Percentiles rank a stretch among this genome's conserved stretches.
Conservation (phyloP, 1,284 basidiomycete species). For the Ustilago trichophora region DNA sequence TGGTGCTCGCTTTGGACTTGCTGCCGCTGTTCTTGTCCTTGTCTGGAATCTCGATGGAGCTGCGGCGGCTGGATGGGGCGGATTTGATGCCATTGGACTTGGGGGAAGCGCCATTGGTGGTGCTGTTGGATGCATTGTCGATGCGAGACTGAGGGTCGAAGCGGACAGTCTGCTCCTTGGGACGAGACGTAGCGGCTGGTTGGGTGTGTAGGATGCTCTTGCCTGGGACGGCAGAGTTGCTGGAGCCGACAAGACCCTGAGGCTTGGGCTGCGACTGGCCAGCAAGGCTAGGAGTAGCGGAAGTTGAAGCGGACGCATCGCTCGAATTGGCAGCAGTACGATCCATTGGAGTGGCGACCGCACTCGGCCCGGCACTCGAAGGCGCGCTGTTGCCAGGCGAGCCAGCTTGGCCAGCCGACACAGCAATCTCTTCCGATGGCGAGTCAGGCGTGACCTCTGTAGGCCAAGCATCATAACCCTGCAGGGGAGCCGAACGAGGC, state of each 20-base stretch:
- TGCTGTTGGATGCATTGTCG: constrained; percentile 9
- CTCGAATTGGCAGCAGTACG: constrained; percentile 20
- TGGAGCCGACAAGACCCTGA: too few species aligned
- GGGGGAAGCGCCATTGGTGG: neutral
- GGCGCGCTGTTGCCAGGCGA: constrained; percentile 2
- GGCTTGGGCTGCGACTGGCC: constrained; percentile 1
- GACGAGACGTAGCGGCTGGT: constrained; percentile 4
- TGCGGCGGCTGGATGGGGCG: constrained; percentile 22
- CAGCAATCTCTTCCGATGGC: neutral
- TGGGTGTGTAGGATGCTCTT: constrained; percentile 38
- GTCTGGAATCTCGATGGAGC: constrained; percentile 31
- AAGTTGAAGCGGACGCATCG: neutral
- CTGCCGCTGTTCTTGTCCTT: constrained; percentile 7
- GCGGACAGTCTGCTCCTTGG: constrained; percentile 36
- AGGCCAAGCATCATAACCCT: constrained; percentile 42
- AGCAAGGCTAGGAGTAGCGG: neutral
- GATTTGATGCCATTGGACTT: constrained; percentile 10
- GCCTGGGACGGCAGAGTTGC: constrained; percentile 3
- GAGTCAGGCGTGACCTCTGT: constrained; percentile 7
- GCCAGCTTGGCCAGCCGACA: neutral
- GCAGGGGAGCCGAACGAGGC: constrained; percentile 37
- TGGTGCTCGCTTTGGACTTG: constrained; percentile 20
- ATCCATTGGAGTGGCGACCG: constrained; percentile 4
- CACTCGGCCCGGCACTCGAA: constrained; percentile 10
- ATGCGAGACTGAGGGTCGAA: constrained; percentile 41